phyloP scores from a whole-genome alignment of 305 asterid species.

The Fraxinus baroniana region DNA sequence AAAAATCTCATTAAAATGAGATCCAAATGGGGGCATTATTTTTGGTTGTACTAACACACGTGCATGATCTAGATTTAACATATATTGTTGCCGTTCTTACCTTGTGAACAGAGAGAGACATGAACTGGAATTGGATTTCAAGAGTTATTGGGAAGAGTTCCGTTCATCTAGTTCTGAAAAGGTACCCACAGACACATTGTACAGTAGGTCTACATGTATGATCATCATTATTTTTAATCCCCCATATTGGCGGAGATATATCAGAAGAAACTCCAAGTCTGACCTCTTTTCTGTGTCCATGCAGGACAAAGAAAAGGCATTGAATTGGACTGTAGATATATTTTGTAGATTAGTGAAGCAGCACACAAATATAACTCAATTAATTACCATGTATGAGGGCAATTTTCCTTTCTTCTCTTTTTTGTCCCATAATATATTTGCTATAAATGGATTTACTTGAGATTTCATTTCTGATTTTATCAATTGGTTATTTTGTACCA shows the following conservation, averaged over 20 bases:
- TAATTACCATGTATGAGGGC: conserved; percentile 72
- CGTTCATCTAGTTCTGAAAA: conserved; percentile 82
- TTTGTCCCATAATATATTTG: neutral
- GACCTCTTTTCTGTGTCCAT: conserved; percentile 31
- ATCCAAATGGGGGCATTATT: neutral
- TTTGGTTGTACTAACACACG: conserved; percentile 23
- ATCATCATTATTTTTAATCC: conserved; percentile 1
- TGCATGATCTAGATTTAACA: conserved; percentile 13
- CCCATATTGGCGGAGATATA: neutral
- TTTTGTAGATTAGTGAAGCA: conserved; percentile 96
- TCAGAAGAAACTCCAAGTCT: neutral
- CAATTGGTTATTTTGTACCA: neutral
- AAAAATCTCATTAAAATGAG: neutral
- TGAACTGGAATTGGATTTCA: conserved; percentile 84
- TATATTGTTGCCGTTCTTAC: conserved; percentile 12
- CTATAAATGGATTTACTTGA: conserved; percentile 2
- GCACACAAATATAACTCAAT: conserved; percentile 76
- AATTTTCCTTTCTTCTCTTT: conserved; percentile 22
- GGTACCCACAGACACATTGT: conserved; percentile 36
- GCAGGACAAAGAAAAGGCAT: conserved; percentile 98
- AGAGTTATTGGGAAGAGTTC: conserved; percentile 87
- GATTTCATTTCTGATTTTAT: neutral
- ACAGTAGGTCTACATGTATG: conserved; percentile 6
- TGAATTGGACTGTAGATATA: conserved; percentile 85
- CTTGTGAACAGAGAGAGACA: conserved; percentile 54